Base-by-base conservation (phyloP, 306 rosid species). In the Cicer arietinum region DNA sequence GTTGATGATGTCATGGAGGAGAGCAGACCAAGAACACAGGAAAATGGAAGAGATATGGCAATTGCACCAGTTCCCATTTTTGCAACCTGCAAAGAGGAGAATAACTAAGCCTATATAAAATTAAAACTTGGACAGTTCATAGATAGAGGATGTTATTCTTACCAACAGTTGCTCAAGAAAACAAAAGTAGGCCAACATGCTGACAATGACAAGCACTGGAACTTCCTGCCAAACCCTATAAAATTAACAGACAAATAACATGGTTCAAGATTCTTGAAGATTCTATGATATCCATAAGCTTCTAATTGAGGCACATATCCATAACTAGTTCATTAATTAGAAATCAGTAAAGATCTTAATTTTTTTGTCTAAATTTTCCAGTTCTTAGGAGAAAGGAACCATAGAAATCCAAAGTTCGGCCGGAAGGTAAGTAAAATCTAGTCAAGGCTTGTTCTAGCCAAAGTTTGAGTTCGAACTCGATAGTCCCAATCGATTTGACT, bases 141-240 rank as follows among this genome's bases (percentile, higher is more conserved):
- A 44, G 50, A 46, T 61, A 42, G 47, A 56, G 14, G 74, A 41
- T 81, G 71, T 62, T 30, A 35, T 39, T 82, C 88, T 86, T 90
- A 94, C 99, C 93, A 94, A 86, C 43, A 94, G 84, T 85, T 94
- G 99, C 89, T 94, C 99, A 47, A 94, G 97, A 77, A 92, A 94
- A 82, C 99, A 94, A 73, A 94, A 94, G 84, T 94, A 94, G 76
- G 99, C 98, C 69, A 94, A 93, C 96, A 90, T 88, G 87, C 99
- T 92, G 85, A 94, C 88, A 69, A 94, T 92, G 81, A 92, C 97
- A 4, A 94, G 96, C 79, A 90, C 96, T 0, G 99, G 99, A 8
- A 94, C 93, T 84, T 94, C 99, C 87, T 94, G 98, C 99, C 98
- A 94, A 47, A 90, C 84, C 92, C 97, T 94, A 72, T 61, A 22